Percentiles rank a stretch among this genome's conserved stretches.
phyloP scores from a whole-genome alignment of 345 rosid genomes.

The Pelargonium nanum region DNA sequence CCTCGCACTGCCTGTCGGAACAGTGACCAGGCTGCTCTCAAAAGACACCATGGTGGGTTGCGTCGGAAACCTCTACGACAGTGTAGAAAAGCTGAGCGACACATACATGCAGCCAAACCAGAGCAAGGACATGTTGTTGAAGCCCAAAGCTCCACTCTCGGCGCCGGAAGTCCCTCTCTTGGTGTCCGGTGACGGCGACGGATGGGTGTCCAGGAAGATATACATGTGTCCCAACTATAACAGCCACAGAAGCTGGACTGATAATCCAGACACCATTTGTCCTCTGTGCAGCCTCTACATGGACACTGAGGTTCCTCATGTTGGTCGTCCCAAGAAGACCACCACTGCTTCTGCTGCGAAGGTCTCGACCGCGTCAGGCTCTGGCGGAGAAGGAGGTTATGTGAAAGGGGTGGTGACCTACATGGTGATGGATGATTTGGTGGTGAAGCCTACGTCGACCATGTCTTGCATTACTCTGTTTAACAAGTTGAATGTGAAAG shows the following conservation, averaged over 20 bases:
- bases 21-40: background rate
- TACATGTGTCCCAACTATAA: background rate
- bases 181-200: too few relatives aligned
- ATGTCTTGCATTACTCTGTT: constrained; percentile 8
- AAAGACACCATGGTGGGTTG: background rate
- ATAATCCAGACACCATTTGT: too few relatives aligned
- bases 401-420: constrained; percentile 20
- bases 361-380: background rate
- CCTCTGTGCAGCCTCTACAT: too few relatives aligned
- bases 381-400: constrained; percentile 10
- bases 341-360: background rate
- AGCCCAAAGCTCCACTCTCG: background rate
- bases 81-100: background rate
- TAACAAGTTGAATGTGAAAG: constrained; percentile 4
- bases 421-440: constrained; percentile 24
- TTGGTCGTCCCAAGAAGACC: too few relatives aligned
- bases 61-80: background rate
- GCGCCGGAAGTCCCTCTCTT: too few relatives aligned
- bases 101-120: background rate
- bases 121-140: background rate
- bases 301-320: too few relatives aligned
- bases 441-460: constrained; percentile 17
- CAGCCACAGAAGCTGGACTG: too few relatives aligned
- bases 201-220: too few relatives aligned
- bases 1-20: constrained; percentile 11